Evolutionary conservation across 257 asterid species (phyloP), one percentile per base, ranked within the genome.

Genomic region (Schizonepeta tenuifolia): DNA sequence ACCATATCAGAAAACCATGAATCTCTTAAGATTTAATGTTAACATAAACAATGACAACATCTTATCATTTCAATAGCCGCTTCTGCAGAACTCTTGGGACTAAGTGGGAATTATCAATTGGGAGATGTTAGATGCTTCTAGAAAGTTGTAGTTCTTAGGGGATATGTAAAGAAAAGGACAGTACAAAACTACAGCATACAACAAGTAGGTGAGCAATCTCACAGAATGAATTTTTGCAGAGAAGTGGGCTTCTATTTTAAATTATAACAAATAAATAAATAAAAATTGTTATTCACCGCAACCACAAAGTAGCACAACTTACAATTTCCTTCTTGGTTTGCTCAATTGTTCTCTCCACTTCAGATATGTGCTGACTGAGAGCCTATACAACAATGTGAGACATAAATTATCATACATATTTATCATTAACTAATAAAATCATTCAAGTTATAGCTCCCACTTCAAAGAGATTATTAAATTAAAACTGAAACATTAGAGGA

Each of bases 331-430:
- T 72, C 79, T 75, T 86, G 55, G 82, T 83, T 84, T 91, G 97
- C 88, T 84, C 93, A 79, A 91, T 88, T 59, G 72, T 82, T 31
- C 70, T 81, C 88, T 91, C 97, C 84, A 94, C 85, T 79, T 89
- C 99, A 44, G 87, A 67, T 74, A 93, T 93, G 83, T 93, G 98
- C 87, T 94, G 90, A 79, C 96, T 91, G 77, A 94, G 96, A 82
- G 95, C 99, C 97, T 94, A 76, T 77, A 77, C 59, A 76, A 41
- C 65, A 67, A 73, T 7, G 72, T 51, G 41, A 66, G 73, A 72
- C 71, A 77, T 49, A 74, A 62, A 49, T 75, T 58, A 80, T 72
- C 10, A 75, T 7, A 44, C 60, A 58, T 20, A 12, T 24, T 54
- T 1, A 20, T 21, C 56, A 71, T 57, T 57, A 33, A 49, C 58